Conservation (phyloP, 805 yeast species). For the Starmerella stellata region DNA sequence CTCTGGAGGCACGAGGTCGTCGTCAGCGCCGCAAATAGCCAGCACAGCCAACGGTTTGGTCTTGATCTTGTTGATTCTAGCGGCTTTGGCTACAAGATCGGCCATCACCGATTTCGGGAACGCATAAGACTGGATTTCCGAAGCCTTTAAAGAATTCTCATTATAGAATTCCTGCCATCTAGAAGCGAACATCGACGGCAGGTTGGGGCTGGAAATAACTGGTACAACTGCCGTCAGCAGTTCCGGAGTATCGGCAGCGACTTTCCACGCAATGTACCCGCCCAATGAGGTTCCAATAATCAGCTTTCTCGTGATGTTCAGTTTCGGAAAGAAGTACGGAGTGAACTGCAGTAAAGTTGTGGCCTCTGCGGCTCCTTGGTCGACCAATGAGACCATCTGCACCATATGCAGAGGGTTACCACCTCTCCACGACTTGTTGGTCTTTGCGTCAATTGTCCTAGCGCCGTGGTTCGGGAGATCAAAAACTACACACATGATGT, state of each 20-base stretch:
- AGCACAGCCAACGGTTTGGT: constrained; percentile 15
- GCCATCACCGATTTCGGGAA: constrained; percentile 5
- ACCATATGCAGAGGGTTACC: constrained; percentile 35
- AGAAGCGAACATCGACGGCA: constrained; percentile 29
- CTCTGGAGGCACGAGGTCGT: constrained; percentile 23
- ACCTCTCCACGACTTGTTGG: constrained; percentile 30
- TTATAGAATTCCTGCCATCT: constrained; percentile 19
- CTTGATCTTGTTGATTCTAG: constrained; percentile 1
- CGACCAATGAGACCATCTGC: constrained; percentile 33
- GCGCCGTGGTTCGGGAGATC: constrained; percentile 43
- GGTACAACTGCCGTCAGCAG: constrained; percentile 27
- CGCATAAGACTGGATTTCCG: constrained; percentile 6
- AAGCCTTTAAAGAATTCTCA: constrained; percentile 7
- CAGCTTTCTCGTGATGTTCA: constrained; percentile 20
- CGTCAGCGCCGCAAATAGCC: constrained; percentile 24
- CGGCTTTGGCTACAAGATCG: neutral
- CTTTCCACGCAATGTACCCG: constrained; percentile 36
- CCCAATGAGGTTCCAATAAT: constrained; percentile 39
- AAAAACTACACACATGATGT: constrained; percentile 30
- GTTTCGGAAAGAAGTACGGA: constrained; percentile 24
- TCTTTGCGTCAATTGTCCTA: constrained; percentile 24
- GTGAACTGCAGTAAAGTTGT: constrained; percentile 29
- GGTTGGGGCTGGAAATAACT: constrained; percentile 33
- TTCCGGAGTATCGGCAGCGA: constrained; percentile 28
- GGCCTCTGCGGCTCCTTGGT: constrained; percentile 32